Base-by-base conservation (phyloP, 1,284 basidiomycete species). In the Spongiforma sp. region DNA sequence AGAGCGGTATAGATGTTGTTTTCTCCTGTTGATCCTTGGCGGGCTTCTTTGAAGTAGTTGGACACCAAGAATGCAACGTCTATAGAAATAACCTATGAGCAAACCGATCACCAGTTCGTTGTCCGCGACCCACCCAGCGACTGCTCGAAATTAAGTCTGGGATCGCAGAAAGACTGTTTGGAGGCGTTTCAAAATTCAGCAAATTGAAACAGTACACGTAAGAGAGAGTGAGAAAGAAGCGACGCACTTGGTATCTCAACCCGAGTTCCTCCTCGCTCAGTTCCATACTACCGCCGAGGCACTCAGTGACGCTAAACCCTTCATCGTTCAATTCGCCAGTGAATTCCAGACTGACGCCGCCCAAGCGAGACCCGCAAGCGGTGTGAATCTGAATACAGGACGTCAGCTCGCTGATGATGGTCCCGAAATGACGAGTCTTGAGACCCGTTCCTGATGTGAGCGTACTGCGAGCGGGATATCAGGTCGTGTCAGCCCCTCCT, bases 301-400 rank as follows among this genome's bases (percentile, higher is more conserved):
- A 93, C 73, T 94, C 93, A 0, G 93, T 94, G 15, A 99, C 97
- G 67, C 93, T 95, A 78, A 92, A 96, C 2, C 96, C 96, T 62
- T 96, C 90, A 12, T 94, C 93, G 68, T 94, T 95, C 60, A 98
- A 82, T 77, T 99, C 97, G 21, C 96, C 97, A 0, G 97, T 99
- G 74, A 99, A 91, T 79, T 99, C 97, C 50, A 99, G 88, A 75
- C 95, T 96, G 26, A 98, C 93, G n/a, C 97, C 97, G n/a, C 91
- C 92, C 2, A 99, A 83, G 41, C 89, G 86, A 8, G 94, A 95
- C 21, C 82, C 81, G 68, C 85, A 86, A 50, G 84, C 80, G 9
- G 86, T 78, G 76, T 98, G 96, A 65, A 98, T 95, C 28, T 86
- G 84, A 67, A 98, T 84, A 64, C 91, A 93, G 2, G 90, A 82